Evolutionary conservation across 106 monocot species (phyloP), one percentile per base, ranked within the genome.

Genomic region (Vanilla planifolia): DNA sequence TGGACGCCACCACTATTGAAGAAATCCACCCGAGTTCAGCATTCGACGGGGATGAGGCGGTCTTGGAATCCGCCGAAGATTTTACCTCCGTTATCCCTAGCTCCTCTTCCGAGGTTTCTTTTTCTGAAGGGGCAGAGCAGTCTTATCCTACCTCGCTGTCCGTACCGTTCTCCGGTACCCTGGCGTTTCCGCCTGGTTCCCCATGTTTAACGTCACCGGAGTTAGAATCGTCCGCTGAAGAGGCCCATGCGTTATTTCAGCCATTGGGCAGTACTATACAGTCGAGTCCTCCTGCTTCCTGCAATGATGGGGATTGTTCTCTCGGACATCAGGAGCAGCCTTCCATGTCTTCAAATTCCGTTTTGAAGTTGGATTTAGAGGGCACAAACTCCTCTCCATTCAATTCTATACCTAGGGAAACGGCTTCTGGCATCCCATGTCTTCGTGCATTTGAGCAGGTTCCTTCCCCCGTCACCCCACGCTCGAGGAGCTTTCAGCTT

Each of bases 401-500:
- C 0, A 16, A 13, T 27, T 13, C 30, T 55, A 27, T 23, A 7
- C 53, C 53, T 55, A 36, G 20, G 2, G 19, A 8, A 17, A 36
- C 35, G 33, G 11, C 35, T 14, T 17, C 34, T 57, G 2, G 3
- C 16, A 29, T 34, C 35, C 33, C 9, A 10, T 60, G 14, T 26
- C 65, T 20, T 26, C 41, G 14, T 59, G 64, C 3, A 20, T 48
- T 68, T 59, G 60, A 48, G 3, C 70, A 65, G 13, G 55, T 66
- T 0, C 56, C 74, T 25, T 57, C 57, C 9, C 65, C 89, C 19
- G 77, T 74, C 10, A 16, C 9, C 26, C 69, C 45, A 33, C 67
- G 57, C 2, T 39, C 61, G 19, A 27, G 66, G 48, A 11, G 73
- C 16, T 92, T 87, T 28, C 70, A 73, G n/a, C 11, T 74, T 8